These are phyloP conservation scores for Scheffersomyces segobiensis DNA, from an alignment of 1,139 yeast genomes.

Conservation along the genomic window DNA sequence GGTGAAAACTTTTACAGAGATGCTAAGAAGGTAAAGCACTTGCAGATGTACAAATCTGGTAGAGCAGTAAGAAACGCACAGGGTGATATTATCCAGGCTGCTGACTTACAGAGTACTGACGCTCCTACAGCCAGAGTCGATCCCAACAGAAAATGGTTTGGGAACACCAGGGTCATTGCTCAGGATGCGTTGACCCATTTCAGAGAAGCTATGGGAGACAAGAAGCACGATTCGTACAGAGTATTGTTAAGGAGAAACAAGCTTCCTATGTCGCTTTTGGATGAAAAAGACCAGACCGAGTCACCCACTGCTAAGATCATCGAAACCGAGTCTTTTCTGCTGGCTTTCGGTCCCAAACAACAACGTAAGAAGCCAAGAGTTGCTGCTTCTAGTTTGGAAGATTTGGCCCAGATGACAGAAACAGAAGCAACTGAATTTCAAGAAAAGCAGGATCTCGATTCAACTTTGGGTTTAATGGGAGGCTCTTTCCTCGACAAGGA, in stretches of 20 bases:
- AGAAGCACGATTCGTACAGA: constrained; percentile 82
- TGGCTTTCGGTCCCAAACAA: constrained; percentile 91
- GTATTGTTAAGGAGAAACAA: constrained; percentile 86
- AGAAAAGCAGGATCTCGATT: constrained; percentile 72
- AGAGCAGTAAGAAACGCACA: constrained; percentile 81
- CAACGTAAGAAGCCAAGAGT: constrained; percentile 90
- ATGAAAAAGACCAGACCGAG: constrained; percentile 74
- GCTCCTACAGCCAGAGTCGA: constrained; percentile 91
- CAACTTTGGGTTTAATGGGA: constrained; percentile 82
- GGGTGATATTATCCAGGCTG: constrained; percentile 87
- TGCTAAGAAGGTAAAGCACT: constrained; percentile 86
- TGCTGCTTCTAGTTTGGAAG: constrained; percentile 77
- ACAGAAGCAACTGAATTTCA: constrained; percentile 61
- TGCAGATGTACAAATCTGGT: constrained; percentile 92
- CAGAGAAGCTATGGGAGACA: constrained; percentile 91
- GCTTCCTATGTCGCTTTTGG: constrained; percentile 91
- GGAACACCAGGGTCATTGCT: constrained; percentile 94
- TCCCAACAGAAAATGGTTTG: constrained; percentile 97
- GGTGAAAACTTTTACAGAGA: constrained; percentile 97
- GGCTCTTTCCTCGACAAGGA: constrained; percentile 66
- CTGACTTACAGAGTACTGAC: constrained; percentile 83
- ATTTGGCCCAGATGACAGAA: constrained; percentile 64
- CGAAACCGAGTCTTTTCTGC: constrained; percentile 82
- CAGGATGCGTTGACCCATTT: constrained; percentile 95
- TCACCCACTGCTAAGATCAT: constrained; percentile 78